These are phyloP conservation scores for Capsella bursapastoris DNA, from an alignment of 345 rosid species.

Conservation along the genomic window DNA sequence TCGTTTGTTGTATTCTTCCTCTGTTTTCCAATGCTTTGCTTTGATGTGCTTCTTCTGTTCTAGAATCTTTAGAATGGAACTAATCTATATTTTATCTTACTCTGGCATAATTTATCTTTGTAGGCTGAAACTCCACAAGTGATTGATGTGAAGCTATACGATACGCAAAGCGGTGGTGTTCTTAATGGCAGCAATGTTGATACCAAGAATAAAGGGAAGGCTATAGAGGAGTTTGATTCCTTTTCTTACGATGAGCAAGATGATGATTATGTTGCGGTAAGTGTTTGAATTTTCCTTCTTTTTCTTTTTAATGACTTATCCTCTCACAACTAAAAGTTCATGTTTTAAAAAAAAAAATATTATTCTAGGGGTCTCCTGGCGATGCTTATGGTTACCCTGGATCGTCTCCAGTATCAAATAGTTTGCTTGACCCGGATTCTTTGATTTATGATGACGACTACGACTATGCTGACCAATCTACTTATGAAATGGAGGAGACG, in stretches of 20 bases:
- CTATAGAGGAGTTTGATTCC: slow-evolving; percentile 42
- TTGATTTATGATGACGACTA: slow-evolving; percentile 45
- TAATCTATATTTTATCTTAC: background rate
- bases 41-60: background rate
- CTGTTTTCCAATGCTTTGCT: background rate
- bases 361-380: slow-evolving; percentile 43
- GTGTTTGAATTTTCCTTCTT: slow-evolving; percentile 1
- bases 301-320: background rate
- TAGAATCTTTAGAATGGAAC: background rate
- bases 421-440: slow-evolving; percentile 49
- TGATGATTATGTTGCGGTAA: slow-evolving; percentile 7
- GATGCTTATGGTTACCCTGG: slow-evolving; percentile 35
- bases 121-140: slow-evolving; percentile 58
- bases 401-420: slow-evolving; percentile 46
- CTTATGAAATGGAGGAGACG: slow-evolving; percentile 46
- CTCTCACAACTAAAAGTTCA: background rate
- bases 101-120: slow-evolving; percentile 23
- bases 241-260: slow-evolving; percentile 32
- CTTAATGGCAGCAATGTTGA: slow-evolving; percentile 48
- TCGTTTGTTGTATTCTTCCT: background rate
- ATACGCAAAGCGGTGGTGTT: slow-evolving; percentile 49
- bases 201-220: slow-evolving; percentile 68
- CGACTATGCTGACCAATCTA: slow-evolving; percentile 44
- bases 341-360: background rate
- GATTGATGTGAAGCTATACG: slow-evolving; percentile 65